phyloP scores from a whole-genome alignment of 2,329 filamentous ascomycete genomes.

The Amauroascus niger region DNA sequence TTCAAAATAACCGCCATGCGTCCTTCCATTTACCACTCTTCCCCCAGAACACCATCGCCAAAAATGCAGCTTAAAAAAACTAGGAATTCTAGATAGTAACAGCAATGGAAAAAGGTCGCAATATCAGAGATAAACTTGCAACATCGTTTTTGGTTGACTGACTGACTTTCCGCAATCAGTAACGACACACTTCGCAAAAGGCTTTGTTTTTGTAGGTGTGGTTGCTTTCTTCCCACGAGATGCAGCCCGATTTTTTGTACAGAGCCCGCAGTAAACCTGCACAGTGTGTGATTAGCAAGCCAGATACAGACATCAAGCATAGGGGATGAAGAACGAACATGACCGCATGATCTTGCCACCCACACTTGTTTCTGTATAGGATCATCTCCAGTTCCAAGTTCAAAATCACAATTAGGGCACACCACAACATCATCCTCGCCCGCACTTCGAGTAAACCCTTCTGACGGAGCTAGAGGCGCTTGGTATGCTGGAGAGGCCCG shows the following conservation, averaged over 20 bases:
- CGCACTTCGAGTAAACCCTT: conserved; percentile 74
- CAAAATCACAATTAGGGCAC: conserved; percentile 77
- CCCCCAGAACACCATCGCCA: background rate
- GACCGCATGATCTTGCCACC: conserved; percentile 82
- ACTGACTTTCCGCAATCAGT: conserved; percentile 34
- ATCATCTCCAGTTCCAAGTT: conserved; percentile 64
- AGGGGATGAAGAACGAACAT: conserved; percentile 47
- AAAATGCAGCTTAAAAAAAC: conserved; percentile 1
- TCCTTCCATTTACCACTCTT: background rate
- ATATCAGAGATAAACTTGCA: conserved; percentile 40
- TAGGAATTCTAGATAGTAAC: background rate
- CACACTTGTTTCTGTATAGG: conserved; percentile 74
- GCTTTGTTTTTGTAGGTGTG: conserved; percentile 24
- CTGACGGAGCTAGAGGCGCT: conserved; percentile 52
- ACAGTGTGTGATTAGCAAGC: conserved; percentile 13
- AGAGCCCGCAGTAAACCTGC: conserved; percentile 43
- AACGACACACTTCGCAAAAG: conserved; percentile 39
- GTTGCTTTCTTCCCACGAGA: conserved; percentile 28
- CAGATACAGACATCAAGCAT: background rate
- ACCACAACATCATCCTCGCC: conserved; percentile 62
- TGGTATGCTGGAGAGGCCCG: conserved; percentile 41
- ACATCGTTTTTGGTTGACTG: conserved; percentile 34
- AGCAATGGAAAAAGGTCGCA: background rate
- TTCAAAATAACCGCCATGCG: background rate
- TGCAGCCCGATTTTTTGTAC: conserved; percentile 33